phyloP scores from a whole-genome alignment of 176 grass and related monocot species.

The Panicum miliaceum region DNA sequence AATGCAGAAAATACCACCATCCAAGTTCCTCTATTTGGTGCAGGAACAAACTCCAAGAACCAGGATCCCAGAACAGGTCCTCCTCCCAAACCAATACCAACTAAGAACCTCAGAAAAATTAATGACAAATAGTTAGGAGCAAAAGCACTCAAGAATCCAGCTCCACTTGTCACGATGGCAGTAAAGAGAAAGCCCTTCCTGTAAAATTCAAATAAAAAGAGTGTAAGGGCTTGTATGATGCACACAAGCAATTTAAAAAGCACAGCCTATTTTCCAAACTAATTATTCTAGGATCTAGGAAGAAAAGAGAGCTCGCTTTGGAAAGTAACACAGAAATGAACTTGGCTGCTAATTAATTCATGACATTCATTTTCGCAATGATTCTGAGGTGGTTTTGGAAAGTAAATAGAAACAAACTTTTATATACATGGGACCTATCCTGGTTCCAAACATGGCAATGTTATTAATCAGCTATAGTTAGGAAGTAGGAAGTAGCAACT shows the following conservation, averaged over 20 bases:
- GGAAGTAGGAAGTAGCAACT: neutral
- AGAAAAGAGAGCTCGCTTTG: neutral
- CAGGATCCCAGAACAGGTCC: constrained; percentile 92
- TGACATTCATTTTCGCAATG: neutral
- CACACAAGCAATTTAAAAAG: constrained; percentile 19
- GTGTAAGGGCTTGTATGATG: constrained; percentile 24
- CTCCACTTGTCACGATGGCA: constrained; percentile 79
- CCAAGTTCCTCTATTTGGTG: constrained; percentile 90
- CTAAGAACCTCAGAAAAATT: constrained; percentile 78
- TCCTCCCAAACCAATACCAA: constrained; percentile 91
- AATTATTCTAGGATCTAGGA: constrained; percentile 9
- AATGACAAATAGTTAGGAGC: constrained; percentile 80
- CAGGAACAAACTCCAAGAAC: constrained; percentile 98
- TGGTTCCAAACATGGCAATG: neutral
- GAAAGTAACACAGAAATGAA: neutral
- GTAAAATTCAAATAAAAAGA: constrained; percentile 41
- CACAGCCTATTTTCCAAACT: neutral
- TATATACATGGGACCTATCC: neutral
- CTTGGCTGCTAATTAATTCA: neutral
- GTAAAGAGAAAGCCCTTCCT: constrained; percentile 98
- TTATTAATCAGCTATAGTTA: constrained; percentile 15
- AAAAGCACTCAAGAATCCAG: constrained; percentile 84
- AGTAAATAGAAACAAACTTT: neutral
- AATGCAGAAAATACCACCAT: constrained; percentile 93
- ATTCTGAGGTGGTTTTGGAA: neutral